These are phyloP conservation scores for Trichocladium antarcticum DNA, from an alignment of 495 filamentous ascomycete species.

Conservation along the genomic window DNA sequence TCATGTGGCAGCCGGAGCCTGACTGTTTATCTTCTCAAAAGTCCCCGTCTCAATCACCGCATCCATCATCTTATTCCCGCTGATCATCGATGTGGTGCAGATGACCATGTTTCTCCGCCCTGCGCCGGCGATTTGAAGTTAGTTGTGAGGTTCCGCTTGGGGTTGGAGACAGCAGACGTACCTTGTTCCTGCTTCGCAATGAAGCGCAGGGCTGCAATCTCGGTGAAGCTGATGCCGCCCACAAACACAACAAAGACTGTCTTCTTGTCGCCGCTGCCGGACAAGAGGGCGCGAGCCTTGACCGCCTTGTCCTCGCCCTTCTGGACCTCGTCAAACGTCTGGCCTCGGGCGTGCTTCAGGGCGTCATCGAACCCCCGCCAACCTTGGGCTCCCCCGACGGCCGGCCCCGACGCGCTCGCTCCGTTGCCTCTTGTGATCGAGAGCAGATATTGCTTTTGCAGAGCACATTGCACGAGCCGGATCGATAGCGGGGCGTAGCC, in stretches of 20 bases:
- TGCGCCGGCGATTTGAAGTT: constrained; percentile 14
- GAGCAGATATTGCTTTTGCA: constrained; percentile 78
- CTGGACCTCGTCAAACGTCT: constrained; percentile 84
- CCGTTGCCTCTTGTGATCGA: constrained; percentile 52
- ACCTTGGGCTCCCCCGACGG: constrained; percentile 55
- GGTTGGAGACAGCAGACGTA: constrained; percentile 18
- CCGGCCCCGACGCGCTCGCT: constrained; percentile 36
- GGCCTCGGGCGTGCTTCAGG: constrained; percentile 70
- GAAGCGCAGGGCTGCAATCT: constrained; percentile 89
- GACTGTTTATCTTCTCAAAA: constrained; percentile 41
- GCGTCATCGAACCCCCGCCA: constrained; percentile 88
- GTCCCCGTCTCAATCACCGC: constrained; percentile 64
- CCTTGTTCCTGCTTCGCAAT: constrained; percentile 79
- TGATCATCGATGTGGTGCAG: constrained; percentile 83
- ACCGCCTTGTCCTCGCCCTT: constrained; percentile 89
- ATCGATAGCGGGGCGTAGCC: constrained; percentile 92
- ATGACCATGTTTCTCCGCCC: constrained; percentile 72
- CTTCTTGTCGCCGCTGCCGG: constrained; percentile 62
- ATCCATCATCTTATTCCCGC: constrained; percentile 81
- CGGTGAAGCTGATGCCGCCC: constrained; percentile 87
- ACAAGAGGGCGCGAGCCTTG: constrained; percentile 73
- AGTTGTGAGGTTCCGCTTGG: background rate
- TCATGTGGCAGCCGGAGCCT: background rate
- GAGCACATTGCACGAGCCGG: constrained; percentile 84
- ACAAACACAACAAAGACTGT: constrained; percentile 89